Conservation (phyloP, 305 asterid species). For the Withania somnifera region DNA sequence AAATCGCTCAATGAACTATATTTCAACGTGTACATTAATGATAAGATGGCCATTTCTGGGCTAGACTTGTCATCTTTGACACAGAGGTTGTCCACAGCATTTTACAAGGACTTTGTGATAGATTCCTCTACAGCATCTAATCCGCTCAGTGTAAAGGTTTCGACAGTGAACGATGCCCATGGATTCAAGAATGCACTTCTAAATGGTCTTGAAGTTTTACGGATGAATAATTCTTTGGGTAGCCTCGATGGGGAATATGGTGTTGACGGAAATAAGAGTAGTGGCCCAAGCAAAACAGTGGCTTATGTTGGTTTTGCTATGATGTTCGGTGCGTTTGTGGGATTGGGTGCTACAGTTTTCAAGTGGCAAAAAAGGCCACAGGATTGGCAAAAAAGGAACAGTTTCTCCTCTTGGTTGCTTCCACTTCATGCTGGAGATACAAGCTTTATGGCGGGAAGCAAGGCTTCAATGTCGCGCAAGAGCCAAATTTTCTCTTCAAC, state of each 20-base stretch:
- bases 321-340: slow-evolving; percentile 93
- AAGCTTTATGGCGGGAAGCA: slow-evolving; percentile 56
- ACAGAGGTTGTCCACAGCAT: slow-evolving; percentile 50
- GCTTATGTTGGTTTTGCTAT: slow-evolving; percentile 93
- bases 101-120: slow-evolving; percentile 65
- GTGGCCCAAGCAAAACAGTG: slow-evolving; percentile 41
- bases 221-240: slow-evolving; percentile 76
- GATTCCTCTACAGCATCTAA: slow-evolving; percentile 48
- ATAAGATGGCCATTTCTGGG: slow-evolving; percentile 46
- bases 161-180: slow-evolving; percentile 53
- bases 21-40: slow-evolving; percentile 74
- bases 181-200: slow-evolving; percentile 65
- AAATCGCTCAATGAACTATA: slow-evolving; percentile 63
- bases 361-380: slow-evolving; percentile 93
- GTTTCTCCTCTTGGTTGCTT: slow-evolving; percentile 87
- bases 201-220: slow-evolving; percentile 72
- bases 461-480: slow-evolving; percentile 49
- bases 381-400: slow-evolving; percentile 72
- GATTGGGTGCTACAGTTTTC: slow-evolving; percentile 85
- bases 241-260: slow-evolving; percentile 74
- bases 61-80: slow-evolving; percentile 57
- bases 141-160: slow-evolving; percentile 57
- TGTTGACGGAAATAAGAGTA: slow-evolving; percentile 24
- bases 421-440: slow-evolving; percentile 84
- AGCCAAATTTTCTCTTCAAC: slow-evolving; percentile 42